These are phyloP conservation scores for Leishmania arabica DNA, from an alignment of 208 protist genomes.

Conservation along the genomic window DNA sequence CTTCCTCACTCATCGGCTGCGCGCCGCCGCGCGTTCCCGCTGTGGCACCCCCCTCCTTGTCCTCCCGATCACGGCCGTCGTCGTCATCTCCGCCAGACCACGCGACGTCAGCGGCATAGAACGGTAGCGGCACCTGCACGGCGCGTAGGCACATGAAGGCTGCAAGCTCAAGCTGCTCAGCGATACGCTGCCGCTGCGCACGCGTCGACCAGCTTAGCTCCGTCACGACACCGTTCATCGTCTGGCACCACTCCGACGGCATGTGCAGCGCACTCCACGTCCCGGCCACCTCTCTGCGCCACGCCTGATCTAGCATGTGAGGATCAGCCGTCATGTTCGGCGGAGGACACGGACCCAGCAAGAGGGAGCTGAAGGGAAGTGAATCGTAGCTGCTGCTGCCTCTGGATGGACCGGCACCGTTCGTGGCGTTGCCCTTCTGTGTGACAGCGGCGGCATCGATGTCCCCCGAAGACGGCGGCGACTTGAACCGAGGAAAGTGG, in stretches of 20 bases:
- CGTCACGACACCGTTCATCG: slow-evolving; percentile 48
- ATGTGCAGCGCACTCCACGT: slow-evolving; percentile 37
- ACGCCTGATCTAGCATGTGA: slow-evolving; percentile 3
- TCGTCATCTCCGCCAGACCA: slow-evolving; percentile 17
- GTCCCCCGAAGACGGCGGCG: not conserved
- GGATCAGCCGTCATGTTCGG: not conserved
- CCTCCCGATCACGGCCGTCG: not conserved
- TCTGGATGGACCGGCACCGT: not conserved
- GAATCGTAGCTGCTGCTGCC: not conserved
- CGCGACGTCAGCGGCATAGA: slow-evolving; percentile 7
- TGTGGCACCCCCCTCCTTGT: not conserved
- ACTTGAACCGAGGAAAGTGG: not conserved
- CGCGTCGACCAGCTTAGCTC: slow-evolving; percentile 37
- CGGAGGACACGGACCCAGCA: slow-evolving; percentile 18
- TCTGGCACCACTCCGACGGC: slow-evolving; percentile 52
- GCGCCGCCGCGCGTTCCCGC: not conserved
- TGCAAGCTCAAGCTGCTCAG: slow-evolving; percentile 67
- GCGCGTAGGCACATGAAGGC: slow-evolving; percentile 70
- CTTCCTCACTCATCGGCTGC: not conserved
- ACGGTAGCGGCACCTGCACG: slow-evolving; percentile 73
- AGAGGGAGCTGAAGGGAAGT: slow-evolving; percentile 22
- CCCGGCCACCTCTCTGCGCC: slow-evolving; percentile 15
- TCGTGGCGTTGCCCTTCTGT: not conserved
- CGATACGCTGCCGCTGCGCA: slow-evolving; percentile 24
- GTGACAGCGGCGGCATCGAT: not conserved